Evolutionary conservation across 2,329 filamentous ascomycete species (phyloP), one percentile per base, ranked within the genome.

Genomic region (Passalora sequoiae): DNA sequence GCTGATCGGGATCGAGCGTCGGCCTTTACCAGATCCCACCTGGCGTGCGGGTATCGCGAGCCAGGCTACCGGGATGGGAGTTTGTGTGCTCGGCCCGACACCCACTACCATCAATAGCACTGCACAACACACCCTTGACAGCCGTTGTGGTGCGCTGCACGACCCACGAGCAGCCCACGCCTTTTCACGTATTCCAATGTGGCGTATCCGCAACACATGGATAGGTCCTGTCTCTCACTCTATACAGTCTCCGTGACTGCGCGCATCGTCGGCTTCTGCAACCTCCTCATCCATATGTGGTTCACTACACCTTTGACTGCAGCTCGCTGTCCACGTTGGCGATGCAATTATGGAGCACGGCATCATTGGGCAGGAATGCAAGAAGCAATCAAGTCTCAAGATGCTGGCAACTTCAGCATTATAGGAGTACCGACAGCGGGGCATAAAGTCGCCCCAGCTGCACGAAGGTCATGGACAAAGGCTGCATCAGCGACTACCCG

Each of bases 361-460:
- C 33, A 20, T 36, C 33, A 24, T 36, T 24, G 33, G 33, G 33
- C 33, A 36, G 21, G 32, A 22, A 36, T 36, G 6, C 20, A 20
- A 21, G 33, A 22, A n/a, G 10, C 7, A 4, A 9, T 20, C 4
- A 20, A 12, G 33, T 21, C n/a, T 20, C 9, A 20, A n/a, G 19
- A 24, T 3, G 15, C 3, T 20, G 19, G 15, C n/a, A n/a, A n/a
- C n/a, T 24, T 15, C 15, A 24, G 20, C 15, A n/a, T n/a, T 16
- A 8, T 20, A 8, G 19, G n/a, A 17, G 33, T 7, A 12, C 20
- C 10, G 33, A n/a, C 33, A 24, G 20, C 4, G 20, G 13, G 33
- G 9, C 19, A 36, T 20, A 20, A n/a, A 22, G n/a, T 20, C 19
- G 20, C 8, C 8, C 20, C 8, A 22, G 8, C 16, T 12, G 21